Evolutionary conservation across 192 early-diverging fungal genomes (phyloP), one percentile per base, ranked within the genome.

Genomic region (Entomortierella lignicola): DNA sequence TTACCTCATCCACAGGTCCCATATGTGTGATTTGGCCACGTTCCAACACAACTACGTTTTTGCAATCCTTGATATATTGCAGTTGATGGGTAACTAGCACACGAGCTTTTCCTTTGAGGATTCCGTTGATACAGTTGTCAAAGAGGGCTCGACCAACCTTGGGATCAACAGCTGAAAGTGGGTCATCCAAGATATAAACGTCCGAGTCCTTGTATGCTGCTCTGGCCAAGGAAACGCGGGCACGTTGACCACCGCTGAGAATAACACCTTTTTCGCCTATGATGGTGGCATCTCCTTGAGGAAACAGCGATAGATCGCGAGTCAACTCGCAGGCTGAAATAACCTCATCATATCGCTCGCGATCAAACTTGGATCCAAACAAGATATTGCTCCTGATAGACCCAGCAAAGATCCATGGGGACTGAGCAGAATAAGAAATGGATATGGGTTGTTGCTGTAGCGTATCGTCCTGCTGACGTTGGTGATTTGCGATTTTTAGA

Each of bases 241-340:
- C 86, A 69, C 87, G 89, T 34, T 91, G 89, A 54, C 89, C 89
- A 39, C 89, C 89, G 21, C 84, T 86, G 42, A 91, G 65, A 18
- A 84, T 89, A 52, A 91, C 87, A 15, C 90, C 88, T 82, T 88
- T 89, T 55, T 90, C 89, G 62, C 91, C 87, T 66, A 92, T 88
- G 63, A 87, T 82, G 0, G 89, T 86, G 60, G 72, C 55, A 29
- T 91, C 86, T n/a, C 85, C 87, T 12, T 71, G 77, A 4, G 88
- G 86, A 44, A 90, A 85, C 72, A 89, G 70, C 13, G 85, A 83
- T n/a, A 92, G 30, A 63, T 92, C 88, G 1, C 80, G 83, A 2
- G 81, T 63, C 64, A 90, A 65, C 25, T 85, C 85, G 52, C 90
- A 88, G 4, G 85, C 85, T 21, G 87, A 77, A 32, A 92, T 71